Percentiles rank a stretch among this genome's conserved stretches.
phyloP scores from a whole-genome alignment of 257 asterid genomes.

The Forsythia suspensa region DNA sequence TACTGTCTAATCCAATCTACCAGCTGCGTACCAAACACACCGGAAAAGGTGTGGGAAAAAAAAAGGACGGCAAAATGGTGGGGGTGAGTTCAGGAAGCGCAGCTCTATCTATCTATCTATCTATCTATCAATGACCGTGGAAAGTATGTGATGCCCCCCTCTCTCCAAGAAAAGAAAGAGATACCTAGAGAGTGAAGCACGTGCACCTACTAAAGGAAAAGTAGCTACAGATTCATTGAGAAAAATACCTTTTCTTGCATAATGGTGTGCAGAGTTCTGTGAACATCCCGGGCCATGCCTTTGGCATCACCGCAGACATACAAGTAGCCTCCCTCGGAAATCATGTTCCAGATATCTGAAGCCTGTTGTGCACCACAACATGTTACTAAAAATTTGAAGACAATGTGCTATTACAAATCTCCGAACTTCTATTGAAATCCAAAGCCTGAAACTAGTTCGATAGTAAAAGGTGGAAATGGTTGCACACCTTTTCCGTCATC shows the following conservation, averaged over 20 bases:
- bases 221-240: neutral
- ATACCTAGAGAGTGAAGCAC: neutral
- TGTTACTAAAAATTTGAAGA: neutral
- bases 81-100: no score
- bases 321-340: slow-evolving; percentile 80
- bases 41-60: neutral
- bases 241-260: slow-evolving; percentile 80
- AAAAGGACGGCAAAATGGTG: slow-evolving; percentile 3
- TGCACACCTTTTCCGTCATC: slow-evolving; percentile 73
- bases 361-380: slow-evolving; percentile 47
- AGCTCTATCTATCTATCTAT: no score
- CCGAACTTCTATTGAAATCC: neutral
- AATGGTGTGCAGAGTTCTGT: slow-evolving; percentile 87
- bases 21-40: neutral
- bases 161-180: neutral
- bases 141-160: no score
- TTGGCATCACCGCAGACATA: slow-evolving; percentile 99
- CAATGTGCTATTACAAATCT: neutral
- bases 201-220: neutral
- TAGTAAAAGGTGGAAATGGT: neutral
- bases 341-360: slow-evolving; percentile 76
- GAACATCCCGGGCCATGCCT: slow-evolving; percentile 99
- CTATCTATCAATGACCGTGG: no score
- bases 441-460: neutral
- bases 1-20: neutral